Evolutionary conservation across 83 land plant genomes (phyloP), one percentile per base, ranked within the genome.

Genomic region (Picea abies): DNA sequence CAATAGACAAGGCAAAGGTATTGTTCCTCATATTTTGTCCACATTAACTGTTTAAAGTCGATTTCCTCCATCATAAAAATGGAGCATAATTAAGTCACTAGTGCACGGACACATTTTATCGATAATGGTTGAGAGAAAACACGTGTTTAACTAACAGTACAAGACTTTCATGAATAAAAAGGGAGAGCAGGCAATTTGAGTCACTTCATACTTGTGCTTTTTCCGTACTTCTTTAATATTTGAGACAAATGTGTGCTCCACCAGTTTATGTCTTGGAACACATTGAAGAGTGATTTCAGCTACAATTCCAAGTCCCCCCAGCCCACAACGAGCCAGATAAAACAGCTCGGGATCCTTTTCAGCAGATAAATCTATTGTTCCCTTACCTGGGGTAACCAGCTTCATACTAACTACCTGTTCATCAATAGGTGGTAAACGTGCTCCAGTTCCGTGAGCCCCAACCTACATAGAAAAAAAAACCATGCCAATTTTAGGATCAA

Each of bases 401-500:
- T 98, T 98, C 91, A 96, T 88, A 85, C 93, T 92, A 70, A 96
- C 86, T 29, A 29, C 32, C 32, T 29, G 32, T 29, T 29, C 32
- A 29, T 29, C 32, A 29, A 29, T 29, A 29, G 99, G 99, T 61
- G 99, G 98, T 85, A 98, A 79, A 35, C 81, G 89, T 72, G 99
- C 99, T 69, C 99, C 99, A 67, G 99, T 98, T 23, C 99, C 99
- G 92, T 98, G 99, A 20, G 99, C 99, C 83, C 99, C 98, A 88
- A 98, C 99, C 99, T 98, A 82, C 77, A 84, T 29, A 80, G 19
- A 47, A 83, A 23, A 79, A 11, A 64, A 12, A 58, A 7, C 35
- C 32, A 47, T 37, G 8, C 56, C 47, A 73, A 73, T 47, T 47
- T 44, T 22, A 0, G 25, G 23, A 70, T 70, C 75, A 73, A 44